Evolutionary conservation across 2,329 filamentous ascomycete genomes (phyloP), one percentile per base, ranked within the genome.

Genomic region (Penicillium sclerotigenum): DNA sequence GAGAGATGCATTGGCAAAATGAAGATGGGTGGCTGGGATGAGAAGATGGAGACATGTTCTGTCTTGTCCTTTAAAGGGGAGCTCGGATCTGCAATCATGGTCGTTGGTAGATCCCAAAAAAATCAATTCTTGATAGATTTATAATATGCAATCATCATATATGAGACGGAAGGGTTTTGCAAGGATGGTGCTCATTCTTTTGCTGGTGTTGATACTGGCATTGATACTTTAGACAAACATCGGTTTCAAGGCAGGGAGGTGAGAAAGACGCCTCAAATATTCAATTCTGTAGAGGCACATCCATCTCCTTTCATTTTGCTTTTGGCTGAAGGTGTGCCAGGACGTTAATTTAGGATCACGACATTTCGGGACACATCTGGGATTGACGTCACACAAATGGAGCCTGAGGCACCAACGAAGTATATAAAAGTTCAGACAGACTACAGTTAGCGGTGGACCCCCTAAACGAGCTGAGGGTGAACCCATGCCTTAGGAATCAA

Each of bases 1-100:
- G 80, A 75, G 28, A 96, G 79, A 68, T 91, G 88, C 4, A 87
- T 85, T 1, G 86, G 76, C 0, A 96, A 80, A 14, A 97, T 79
- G 64, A 86, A 94, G 24, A 94, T 86, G 4, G 83, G 79, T 11
- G 90, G 89, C 59, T 58, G 74, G 0, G 70, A 61, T 66, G 72
- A 51, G 71, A 81, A 66, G 9, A 56, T 68, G 28, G 59, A 42
- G 3, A 42, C 52, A 14, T 47, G 42, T 10, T 31, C 16, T 14
- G 43, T 41, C 28, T 49, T 48, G 16, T 49, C 50, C 1, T 16
- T 20, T 5, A 33, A 11, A 2, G 31, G 43, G 1, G 22, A 43
- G 24, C 13, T n/a, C 11, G 3, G 7, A 29, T 33, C 14, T 11
- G 24, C 10, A 8, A 43, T 33, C 52, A 54, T 50, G 31, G 1